Base-by-base conservation (phyloP, 768 basidiomycete genomes). In the Trametes villosa region DNA sequence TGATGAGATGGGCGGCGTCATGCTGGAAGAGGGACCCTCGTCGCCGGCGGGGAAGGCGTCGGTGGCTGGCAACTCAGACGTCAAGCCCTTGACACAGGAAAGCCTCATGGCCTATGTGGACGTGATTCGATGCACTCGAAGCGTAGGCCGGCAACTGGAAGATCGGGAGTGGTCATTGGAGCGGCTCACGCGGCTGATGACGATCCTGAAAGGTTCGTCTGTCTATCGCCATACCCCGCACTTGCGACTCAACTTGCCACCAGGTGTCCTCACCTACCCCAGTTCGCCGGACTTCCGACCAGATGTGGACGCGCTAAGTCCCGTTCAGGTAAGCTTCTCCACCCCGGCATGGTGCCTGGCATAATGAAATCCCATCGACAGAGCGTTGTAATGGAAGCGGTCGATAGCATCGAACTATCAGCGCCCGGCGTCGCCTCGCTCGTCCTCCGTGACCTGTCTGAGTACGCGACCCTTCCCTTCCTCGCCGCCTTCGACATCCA, bases 391-490 rank as follows among this genome's bases (percentile, higher is more conserved):
- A 77, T 94, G 69, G 86, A 89, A 29, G 84, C 89, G 0, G 76
- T 96, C 13, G 78, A 83, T 47, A 74, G 74, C 26, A 86, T 97
- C 48, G 87, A 92, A 52, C 77, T 94, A 18, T 76, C 83, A 4
- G 77, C 83, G 2, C 69, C 81, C 0, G 88, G 87, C 4, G 79
- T 85, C 0, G 80, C 91, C 1, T 93, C 92, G 0, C 77, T 93
- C 17, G 75, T 98, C 18, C 84, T 98, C 65, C 78, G 83, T 1
- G 95, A 98, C 71, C 78, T 98, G 5, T 86, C 96, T 0, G 91
- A 94, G 72, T 96, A 87, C 67, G 79, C 85, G 31, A 92, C 91
- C 0, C 80, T 98, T n/a, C 86, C 96, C 0, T 98, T 95, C 77
- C 76, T 92, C 1, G 89, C 89, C 3, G 86, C 88, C 0, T 91